Conservation (phyloP, 805 yeast species). For the Saccharomycopsis sp. region DNA sequence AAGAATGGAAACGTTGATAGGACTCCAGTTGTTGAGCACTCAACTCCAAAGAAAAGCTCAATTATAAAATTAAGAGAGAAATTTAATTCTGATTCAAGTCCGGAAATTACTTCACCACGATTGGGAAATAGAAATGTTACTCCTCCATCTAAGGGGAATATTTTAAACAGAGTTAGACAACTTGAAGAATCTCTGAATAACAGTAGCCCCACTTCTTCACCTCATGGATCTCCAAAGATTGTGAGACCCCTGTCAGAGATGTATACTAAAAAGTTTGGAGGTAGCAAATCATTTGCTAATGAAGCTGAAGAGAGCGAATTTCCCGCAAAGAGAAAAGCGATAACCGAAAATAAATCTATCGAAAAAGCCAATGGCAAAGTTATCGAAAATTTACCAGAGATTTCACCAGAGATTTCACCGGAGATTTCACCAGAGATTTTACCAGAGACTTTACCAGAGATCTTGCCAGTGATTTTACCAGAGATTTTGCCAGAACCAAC, state of each 20-base stretch:
- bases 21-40: not conserved
- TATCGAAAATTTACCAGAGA: no score
- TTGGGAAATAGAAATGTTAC: conserved; percentile 12
- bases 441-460: no score
- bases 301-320: no score
- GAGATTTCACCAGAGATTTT: no score
- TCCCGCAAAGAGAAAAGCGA: no score
- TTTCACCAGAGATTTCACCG: no score
- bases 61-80: conserved; percentile 10
- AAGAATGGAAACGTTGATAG: not conserved
- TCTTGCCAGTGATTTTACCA: no score
- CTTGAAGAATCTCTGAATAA: conserved; percentile 25
- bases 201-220: conserved; percentile 6
- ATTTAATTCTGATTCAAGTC: conserved; percentile 3
- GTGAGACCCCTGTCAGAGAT: conserved; percentile 10
- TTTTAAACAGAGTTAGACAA: conserved; percentile 29
- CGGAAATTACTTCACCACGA: not conserved
- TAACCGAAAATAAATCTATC: no score
- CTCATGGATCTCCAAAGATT: conserved; percentile 4
- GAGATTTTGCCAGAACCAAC: no score
- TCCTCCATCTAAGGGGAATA: conserved; percentile 20
- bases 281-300: no score
- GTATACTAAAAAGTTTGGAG: conserved; percentile 6
- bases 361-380: no score
- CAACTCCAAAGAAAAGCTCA: conserved; percentile 16